These are phyloP conservation scores for Pseudognaphalium luteoalbum DNA, from an alignment of 129 eudicot species.

Conservation along the genomic window DNA sequence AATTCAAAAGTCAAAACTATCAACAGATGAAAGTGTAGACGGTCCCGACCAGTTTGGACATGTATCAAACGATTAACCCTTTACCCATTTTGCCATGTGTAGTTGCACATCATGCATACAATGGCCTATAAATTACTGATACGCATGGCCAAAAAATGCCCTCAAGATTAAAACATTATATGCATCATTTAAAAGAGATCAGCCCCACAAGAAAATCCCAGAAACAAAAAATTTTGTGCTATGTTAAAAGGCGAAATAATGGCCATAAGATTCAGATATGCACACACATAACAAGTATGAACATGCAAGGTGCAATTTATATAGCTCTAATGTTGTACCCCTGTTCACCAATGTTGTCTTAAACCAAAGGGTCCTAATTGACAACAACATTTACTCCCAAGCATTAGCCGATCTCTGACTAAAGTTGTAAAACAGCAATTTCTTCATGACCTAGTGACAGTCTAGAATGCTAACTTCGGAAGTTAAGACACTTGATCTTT, in stretches of 20 bases:
- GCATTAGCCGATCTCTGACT: not conserved
- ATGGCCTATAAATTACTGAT: not conserved
- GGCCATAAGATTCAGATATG: not conserved
- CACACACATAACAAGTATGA: not conserved
- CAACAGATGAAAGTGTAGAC: too few species aligned
- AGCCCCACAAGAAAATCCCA: not conserved
- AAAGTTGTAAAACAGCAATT: not conserved
- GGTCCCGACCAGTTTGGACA: too few species aligned
- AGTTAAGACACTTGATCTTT: constrained; percentile 7
- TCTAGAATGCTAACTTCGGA: not conserved
- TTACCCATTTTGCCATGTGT: too few species aligned
- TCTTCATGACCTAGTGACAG: not conserved
- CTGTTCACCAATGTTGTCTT: constrained; percentile 7
- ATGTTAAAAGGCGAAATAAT: not conserved
- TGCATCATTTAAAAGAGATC: not conserved
- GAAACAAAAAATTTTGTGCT: not conserved
- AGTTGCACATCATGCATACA: too few species aligned
- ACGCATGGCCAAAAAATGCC: not conserved
- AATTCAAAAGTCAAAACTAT: too few species aligned
- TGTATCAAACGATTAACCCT: too few species aligned
- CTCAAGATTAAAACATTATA: not conserved
- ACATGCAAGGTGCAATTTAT: not conserved
- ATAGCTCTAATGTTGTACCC: not conserved
- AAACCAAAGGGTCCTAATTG: not conserved
- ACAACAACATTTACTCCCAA: not conserved